These are phyloP conservation scores for Gossypium schwendimanii DNA, from an alignment of 441 rosid species.

Conservation along the genomic window DNA sequence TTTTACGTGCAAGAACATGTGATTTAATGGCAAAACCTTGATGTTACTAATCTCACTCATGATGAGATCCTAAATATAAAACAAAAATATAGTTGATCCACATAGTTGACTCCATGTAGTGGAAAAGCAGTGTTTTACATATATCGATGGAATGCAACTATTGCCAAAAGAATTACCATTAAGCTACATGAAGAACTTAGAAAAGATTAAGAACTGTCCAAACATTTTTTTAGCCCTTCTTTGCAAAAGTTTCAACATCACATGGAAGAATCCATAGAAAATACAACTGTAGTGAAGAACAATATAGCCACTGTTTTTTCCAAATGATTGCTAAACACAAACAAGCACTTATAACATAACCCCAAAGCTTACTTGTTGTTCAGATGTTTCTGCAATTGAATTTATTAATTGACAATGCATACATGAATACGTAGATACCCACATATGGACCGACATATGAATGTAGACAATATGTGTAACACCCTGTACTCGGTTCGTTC, in stretches of 20 bases:
- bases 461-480: background rate
- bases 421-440: background rate
- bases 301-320: no score
- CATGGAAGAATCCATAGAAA: no score
- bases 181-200: no score
- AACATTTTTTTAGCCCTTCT: no score
- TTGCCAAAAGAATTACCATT: no score
- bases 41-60: background rate
- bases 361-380: no score
- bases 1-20: background rate
- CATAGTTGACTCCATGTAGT: background rate
- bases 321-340: background rate
- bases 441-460: background rate
- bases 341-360: background rate
- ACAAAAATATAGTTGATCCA: background rate
- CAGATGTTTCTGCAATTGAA: background rate
- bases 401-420: background rate
- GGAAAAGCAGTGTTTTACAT: background rate
- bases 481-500: no score
- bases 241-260: no score
- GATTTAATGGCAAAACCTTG: background rate
- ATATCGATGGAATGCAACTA: background rate
- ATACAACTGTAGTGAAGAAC: no score
- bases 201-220: no score
- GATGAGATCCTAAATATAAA: background rate